A percentile compares a stretch with the other conserved stretches of the same genome.
Evolutionary conservation across 768 basidiomycete species (phyloP).

Genomic region (Pleurotus ostreatus): DNA sequence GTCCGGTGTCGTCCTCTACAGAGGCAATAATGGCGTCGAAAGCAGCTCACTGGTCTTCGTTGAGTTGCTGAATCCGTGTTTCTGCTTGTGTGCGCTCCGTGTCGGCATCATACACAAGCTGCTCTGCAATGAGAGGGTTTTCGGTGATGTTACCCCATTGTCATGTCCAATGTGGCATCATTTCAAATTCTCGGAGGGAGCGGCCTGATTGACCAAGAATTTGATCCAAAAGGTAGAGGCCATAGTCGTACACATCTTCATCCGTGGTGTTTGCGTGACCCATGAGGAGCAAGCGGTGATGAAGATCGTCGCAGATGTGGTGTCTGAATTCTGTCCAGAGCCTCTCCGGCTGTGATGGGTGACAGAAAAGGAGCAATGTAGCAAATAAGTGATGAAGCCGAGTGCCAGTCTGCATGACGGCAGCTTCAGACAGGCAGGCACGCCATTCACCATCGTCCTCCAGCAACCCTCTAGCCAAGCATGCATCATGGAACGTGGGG

Average conservation of each 20-base stretch:
- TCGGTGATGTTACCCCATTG: slow-evolving; percentile 19
- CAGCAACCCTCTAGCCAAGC: slow-evolving; percentile 34
- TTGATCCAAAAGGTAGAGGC: slow-evolving; percentile 33
- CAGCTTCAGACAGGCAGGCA: slow-evolving; percentile 36
- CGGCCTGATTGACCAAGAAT: slow-evolving; percentile 19
- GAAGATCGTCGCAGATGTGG: slow-evolving; percentile 38
- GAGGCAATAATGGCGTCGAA: slow-evolving; percentile 25
- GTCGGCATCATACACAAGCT: slow-evolving; percentile 24
- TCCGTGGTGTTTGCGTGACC: slow-evolving; percentile 15
- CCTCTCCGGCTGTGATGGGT: slow-evolving; percentile 24
- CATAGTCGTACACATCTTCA: slow-evolving; percentile 34
- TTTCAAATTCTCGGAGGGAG: slow-evolving; percentile 17
- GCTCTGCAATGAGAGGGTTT: slow-evolving; percentile 29
- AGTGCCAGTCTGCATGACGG: slow-evolving; percentile 30
- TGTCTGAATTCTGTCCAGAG: slow-evolving; percentile 32
- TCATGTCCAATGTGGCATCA: slow-evolving; percentile 25
- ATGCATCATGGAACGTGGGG: slow-evolving; percentile 35
- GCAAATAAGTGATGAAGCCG: slow-evolving; percentile 34
- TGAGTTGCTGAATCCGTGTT: slow-evolving; percentile 15
- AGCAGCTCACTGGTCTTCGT: slow-evolving; percentile 25
- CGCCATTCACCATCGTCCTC: slow-evolving; percentile 48
- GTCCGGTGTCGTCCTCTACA: slow-evolving; percentile 15
- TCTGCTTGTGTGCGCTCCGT: slow-evolving; percentile 9
- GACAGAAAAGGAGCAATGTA: slow-evolving; percentile 31
- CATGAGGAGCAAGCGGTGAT: slow-evolving; percentile 12